A percentile compares a stretch with the other conserved stretches of the same genome.
Conservation (phyloP, 2,329 filamentous ascomycete species). For the Trichoderma endophyticum region DNA sequence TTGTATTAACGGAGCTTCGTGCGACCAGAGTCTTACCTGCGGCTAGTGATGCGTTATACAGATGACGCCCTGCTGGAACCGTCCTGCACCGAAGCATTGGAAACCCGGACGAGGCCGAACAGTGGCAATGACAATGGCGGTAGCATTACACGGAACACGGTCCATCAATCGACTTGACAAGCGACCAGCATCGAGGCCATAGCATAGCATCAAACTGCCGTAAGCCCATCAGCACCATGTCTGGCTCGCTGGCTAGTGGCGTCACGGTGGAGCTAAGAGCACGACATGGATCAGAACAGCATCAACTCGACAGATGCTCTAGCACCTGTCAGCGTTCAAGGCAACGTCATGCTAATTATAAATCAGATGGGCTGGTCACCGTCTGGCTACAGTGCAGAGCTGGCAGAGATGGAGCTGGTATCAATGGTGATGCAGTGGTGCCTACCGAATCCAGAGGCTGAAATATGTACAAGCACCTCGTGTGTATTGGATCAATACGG, state of each 20-base stretch:
- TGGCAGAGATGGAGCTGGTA: neutral
- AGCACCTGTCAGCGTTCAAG: neutral
- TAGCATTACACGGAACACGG: neutral
- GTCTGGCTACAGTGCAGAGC: neutral
- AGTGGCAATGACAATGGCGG: neutral
- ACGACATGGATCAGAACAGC: conserved; percentile 1
- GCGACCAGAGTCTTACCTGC: neutral
- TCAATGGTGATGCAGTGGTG: neutral
- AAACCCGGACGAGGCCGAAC: neutral
- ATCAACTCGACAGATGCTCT: conserved; percentile 1
- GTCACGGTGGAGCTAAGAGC: conserved; percentile 5
- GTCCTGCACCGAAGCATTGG: conserved; percentile 1
- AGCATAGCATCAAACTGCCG: neutral
- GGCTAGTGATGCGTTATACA: neutral
- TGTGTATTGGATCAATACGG: neutral
- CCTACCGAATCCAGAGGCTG: neutral
- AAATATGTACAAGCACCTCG: neutral
- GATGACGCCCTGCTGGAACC: neutral
- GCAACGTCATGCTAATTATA: neutral
- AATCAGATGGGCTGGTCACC: neutral
- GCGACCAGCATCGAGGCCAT: neutral
- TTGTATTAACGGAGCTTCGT: neutral
- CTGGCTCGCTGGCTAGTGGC: conserved; percentile 8
- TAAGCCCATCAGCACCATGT: conserved; percentile 16
- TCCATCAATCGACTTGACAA: neutral